Percentiles rank a stretch among this genome's conserved stretches.
Evolutionary conservation across 768 basidiomycete species (phyloP).

Genomic region (Vishniacozyma victoriae): DNA sequence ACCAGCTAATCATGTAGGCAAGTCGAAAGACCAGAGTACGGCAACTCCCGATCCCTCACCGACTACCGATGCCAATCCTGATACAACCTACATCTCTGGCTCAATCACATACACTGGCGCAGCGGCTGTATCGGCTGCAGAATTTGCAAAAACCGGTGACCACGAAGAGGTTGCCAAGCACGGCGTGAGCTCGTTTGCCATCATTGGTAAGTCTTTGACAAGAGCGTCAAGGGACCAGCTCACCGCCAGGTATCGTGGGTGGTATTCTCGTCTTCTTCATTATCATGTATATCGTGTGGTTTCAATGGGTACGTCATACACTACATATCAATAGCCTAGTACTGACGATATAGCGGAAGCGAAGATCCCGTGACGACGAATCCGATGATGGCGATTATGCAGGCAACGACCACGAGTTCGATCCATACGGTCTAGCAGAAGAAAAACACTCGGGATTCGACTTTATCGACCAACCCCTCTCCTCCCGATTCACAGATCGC

Average conservation of each 20-base stretch:
- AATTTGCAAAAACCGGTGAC: neutral
- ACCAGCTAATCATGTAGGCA: too few relatives aligned
- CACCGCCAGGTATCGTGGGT: conserved; percentile 9
- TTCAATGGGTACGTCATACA: conserved; percentile 9
- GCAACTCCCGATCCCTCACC: neutral
- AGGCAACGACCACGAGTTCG: too few relatives aligned
- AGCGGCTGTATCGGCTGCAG: neutral
- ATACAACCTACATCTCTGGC: neutral
- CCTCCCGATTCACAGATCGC: neutral
- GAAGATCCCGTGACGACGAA: neutral
- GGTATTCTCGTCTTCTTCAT: conserved; percentile 6
- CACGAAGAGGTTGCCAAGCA: too few relatives aligned
- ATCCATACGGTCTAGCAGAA: too few relatives aligned
- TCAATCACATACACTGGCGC: neutral
- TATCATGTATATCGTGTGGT: conserved; percentile 8
- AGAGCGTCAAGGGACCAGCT: neutral
- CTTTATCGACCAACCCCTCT: neutral
- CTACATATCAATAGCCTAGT: neutral
- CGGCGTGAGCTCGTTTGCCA: conserved; percentile 7
- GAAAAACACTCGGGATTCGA: neutral
- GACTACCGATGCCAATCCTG: neutral
- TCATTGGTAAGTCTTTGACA: conserved; percentile 8
- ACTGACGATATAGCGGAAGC: neutral
- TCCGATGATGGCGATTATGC: neutral
- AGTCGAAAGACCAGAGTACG: too few relatives aligned